Evolutionary conservation across 1,284 basidiomycete genomes (phyloP), one percentile per base, ranked within the genome.

Genomic region (Tilletia walkeri): DNA sequence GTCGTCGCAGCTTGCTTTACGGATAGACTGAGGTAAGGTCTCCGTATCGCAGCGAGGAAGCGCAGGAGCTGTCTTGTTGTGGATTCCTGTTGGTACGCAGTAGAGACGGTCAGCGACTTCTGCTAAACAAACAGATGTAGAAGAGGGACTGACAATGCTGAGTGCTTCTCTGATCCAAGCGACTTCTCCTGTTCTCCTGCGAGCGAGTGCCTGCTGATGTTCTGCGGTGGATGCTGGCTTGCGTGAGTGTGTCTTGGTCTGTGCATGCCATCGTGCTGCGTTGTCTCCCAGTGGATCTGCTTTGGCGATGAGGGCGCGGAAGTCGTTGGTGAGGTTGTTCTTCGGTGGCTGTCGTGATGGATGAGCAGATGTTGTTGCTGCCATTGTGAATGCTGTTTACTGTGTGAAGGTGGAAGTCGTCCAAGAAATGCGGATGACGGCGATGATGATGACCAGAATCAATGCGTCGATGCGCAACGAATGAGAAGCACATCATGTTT

Each of bases 21-120:
- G 12, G 69, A 50, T 18, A 78, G 72, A 12, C 73, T 72, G 34
- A 78, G 73, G 59, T 78, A 78, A 45, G 70, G 73, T 54, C 75
- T 75, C 20, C 75, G 73, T 73, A 78, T 76, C 30, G 76, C 74
- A 48, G 72, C 70, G 20, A 78, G 69, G 47, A 78, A 78, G 68
- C 70, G 72, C 18, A 78, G 75, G n/a, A 78, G n/a, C 36, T 63
- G 59, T 9, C 59, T 34, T 12, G 67, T 59, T 24, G 61, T 67
- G 6, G n/a, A 54, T 56, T 50, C 39, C 59, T 54, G 53, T 67
- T 20, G 12, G 12, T 10, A n/a, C 16, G 39, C 1, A 9, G 30
- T 14, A 59, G 56, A 12, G n/a, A 53, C 12, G 6, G 56, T 38
- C 4, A 63, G 34, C 59, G 14, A 7, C 20, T 56, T 9, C 30